A percentile compares a stretch with the other conserved stretches of the same genome.
Conservation (phyloP, 2,329 filamentous ascomycete species). For the Colletotrichum tropicicola region DNA sequence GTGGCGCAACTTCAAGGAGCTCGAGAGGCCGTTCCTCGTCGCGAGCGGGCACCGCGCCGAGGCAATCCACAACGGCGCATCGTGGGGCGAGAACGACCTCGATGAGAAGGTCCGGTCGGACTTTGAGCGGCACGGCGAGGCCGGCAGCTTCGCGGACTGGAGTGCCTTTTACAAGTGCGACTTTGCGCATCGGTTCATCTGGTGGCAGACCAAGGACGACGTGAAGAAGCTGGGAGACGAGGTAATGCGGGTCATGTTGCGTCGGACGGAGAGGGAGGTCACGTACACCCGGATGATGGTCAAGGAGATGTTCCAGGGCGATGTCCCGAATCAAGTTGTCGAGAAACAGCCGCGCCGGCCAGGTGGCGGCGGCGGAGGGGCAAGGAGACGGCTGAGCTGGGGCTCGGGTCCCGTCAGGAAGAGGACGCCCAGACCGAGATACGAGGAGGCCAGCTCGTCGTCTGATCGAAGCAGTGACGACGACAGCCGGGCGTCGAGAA, state of each 20-base stretch:
- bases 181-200: slow-evolving; percentile 26
- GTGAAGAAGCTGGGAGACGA: slow-evolving; percentile 22
- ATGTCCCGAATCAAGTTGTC: not conserved
- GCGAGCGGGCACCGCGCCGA: slow-evolving; percentile 25
- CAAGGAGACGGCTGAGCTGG: slow-evolving; percentile 1
- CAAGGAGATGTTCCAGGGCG: slow-evolving; percentile 3
- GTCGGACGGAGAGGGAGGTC: slow-evolving; percentile 26
- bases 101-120: slow-evolving; percentile 22
- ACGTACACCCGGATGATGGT: slow-evolving; percentile 26
- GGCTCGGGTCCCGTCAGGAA: not conserved
- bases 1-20: slow-evolving; percentile 25
- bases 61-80: slow-evolving; percentile 19
- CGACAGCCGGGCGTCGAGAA: not conserved
- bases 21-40: slow-evolving; percentile 22
- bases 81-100: slow-evolving; percentile 23
- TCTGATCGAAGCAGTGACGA: not conserved
- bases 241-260: slow-evolving; percentile 24
- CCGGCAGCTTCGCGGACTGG: slow-evolving; percentile 25
- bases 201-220: slow-evolving; percentile 27
- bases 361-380: slow-evolving; percentile 4
- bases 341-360: not conserved
- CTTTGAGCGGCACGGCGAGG: slow-evolving; percentile 22
- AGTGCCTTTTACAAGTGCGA: slow-evolving; percentile 25
- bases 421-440: not conserved
- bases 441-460: not conserved